Conservation (phyloP, 1,139 yeast genomes). For the Debaryomycetaceae sp. region DNA sequence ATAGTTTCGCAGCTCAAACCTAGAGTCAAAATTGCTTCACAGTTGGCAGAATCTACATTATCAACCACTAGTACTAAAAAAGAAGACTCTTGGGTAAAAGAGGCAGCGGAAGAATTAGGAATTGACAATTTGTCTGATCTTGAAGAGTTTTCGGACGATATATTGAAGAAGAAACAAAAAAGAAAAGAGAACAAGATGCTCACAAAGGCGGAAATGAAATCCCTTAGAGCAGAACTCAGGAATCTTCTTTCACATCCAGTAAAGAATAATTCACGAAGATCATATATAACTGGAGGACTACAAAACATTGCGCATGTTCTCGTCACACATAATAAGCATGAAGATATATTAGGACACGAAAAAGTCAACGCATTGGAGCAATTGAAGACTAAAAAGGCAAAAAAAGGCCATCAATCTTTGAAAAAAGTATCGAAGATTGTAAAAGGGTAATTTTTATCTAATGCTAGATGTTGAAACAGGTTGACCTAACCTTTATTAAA, state of each 20-base stretch:
- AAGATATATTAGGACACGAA: conserved; percentile 67
- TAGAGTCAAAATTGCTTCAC: conserved; percentile 65
- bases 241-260: conserved; percentile 56
- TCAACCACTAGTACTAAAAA: conserved; percentile 60
- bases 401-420: not conserved
- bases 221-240: conserved; percentile 54
- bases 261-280: conserved; percentile 64
- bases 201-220: conserved; percentile 47
- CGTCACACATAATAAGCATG: conserved; percentile 68
- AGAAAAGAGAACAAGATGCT: conserved; percentile 57
- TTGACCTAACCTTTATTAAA: not conserved
- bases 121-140: conserved; percentile 65
- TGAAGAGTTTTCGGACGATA: conserved; percentile 60
- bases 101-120: conserved; percentile 94
- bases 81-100: conserved; percentile 76
- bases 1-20: conserved; percentile 67
- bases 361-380: conserved; percentile 69
- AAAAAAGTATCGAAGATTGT: not conserved
- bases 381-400: conserved; percentile 33
- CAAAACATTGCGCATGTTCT: conserved; percentile 82
- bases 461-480: not conserved
- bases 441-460: not conserved
- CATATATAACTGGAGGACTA: conserved; percentile 83
- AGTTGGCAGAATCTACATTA: conserved; percentile 69
- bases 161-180: conserved; percentile 59